Evolutionary conservation across 345 rosid species (phyloP), one percentile per base, ranked within the genome.

Genomic region (Sapria himalayana): DNA sequence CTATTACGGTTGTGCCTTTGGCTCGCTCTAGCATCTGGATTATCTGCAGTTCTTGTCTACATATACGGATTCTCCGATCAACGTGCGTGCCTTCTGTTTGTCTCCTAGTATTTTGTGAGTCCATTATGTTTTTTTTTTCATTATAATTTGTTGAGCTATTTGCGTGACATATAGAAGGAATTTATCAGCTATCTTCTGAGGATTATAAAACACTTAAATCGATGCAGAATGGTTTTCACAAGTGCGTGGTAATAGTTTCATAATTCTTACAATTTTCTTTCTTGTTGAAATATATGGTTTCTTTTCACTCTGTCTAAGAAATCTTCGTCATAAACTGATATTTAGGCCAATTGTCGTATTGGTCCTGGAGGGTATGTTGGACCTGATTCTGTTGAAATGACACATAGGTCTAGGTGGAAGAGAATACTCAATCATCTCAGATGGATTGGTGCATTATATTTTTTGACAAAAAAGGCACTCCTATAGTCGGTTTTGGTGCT

Each of bases 191-290:
- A 24, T 65, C 78, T 39, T 59, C 46, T 60, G 81, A 74, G 38
- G 91, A 89, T 66, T 52, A 64, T 48, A 62, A 65, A 37, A 82
- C 98, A 8, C 48, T 89, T 67, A 71, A 53, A 46, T 69, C 78
- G 22, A 52, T 77, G 9, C 85, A 71, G 59, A 60, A 18, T 56
- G 61, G 46, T 52, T 89, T 89, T 61, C 63, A 60, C 58, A 82
- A 82, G 66, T 89, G 93, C 58, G 95, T 89, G 61, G 93, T 89
- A 58, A 69, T 76, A n/a, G 12, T 68, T 25, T 20, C 33, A 29
- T 4, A 2, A 12, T 38, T 44, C 22, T 25, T 13, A 18, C 16
- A 9, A 7, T 25, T 14, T 2, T 15, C 15, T 13, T 25, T 10
- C 13, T 2, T 34, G 12, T 12, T 12, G 10, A 41, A 41, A 25